Conservation (phyloP, 2,329 filamentous ascomycete genomes). For the Hypoxylon sp. region DNA sequence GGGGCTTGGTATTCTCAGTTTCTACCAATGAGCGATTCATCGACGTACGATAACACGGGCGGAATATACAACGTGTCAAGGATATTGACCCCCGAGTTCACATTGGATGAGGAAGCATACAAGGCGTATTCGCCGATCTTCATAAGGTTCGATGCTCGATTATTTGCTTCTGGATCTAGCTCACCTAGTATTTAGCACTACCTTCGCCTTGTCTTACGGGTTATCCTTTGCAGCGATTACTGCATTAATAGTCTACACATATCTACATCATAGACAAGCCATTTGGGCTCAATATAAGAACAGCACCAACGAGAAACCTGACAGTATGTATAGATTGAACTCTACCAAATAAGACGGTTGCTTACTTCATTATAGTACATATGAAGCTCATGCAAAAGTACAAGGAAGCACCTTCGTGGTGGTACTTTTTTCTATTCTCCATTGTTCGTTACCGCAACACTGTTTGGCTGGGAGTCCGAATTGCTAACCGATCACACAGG, state of each 20-base stretch:
- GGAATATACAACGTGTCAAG: constrained; percentile 72
- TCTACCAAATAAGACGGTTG: background rate
- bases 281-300: constrained; percentile 74
- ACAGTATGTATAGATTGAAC: constrained; percentile 52
- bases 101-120: constrained; percentile 74
- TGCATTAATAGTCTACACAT: constrained; percentile 76
- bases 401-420: constrained; percentile 73
- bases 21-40: constrained; percentile 77
- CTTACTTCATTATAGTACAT: constrained; percentile 55
- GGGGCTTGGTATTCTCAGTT: constrained; percentile 74
- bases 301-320: constrained; percentile 70
- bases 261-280: constrained; percentile 74
- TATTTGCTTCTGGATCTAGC: constrained; percentile 4
- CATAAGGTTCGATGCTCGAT: constrained; percentile 60
- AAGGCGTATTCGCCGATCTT: constrained; percentile 76
- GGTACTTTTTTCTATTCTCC: constrained; percentile 71
- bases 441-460: constrained; percentile 58
- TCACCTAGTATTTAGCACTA: constrained; percentile 65
- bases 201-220: constrained; percentile 77
- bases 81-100: constrained; percentile 72
- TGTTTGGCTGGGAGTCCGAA: background rate
- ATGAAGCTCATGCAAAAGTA: constrained; percentile 75
- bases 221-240: constrained; percentile 79
- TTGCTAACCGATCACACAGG: constrained; percentile 54
- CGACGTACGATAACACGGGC: constrained; percentile 79